These are phyloP conservation scores for Knufia petricola DNA, from an alignment of 2,329 filamentous ascomycete genomes.

Conservation along the genomic window DNA sequence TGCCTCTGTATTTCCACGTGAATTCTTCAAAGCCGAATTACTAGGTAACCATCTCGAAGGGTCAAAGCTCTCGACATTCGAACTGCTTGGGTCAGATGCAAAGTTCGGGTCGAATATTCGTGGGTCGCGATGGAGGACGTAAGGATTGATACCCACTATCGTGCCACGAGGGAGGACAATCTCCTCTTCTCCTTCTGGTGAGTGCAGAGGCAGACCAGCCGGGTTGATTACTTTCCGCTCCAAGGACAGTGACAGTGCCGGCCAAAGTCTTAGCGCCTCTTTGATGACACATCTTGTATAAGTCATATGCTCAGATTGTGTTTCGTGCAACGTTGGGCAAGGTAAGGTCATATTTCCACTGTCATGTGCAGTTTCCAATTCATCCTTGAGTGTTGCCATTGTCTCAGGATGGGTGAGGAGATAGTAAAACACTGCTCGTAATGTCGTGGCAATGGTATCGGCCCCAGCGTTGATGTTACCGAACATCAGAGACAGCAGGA, in stretches of 20 bases:
- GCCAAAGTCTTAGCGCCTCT: slow-evolving; percentile 31
- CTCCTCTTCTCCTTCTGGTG: slow-evolving; percentile 16
- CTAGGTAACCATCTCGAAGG: slow-evolving; percentile 26
- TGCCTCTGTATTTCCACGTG: slow-evolving; percentile 10
- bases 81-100: background rate
- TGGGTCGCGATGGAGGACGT: slow-evolving; percentile 25
- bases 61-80: slow-evolving; percentile 21
- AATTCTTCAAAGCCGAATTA: background rate
- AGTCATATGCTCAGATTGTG: slow-evolving; percentile 25
- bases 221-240: slow-evolving; percentile 27
- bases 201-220: slow-evolving; percentile 25
- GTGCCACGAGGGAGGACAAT: slow-evolving; percentile 23
- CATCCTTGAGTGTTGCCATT: slow-evolving; percentile 22
- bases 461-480: slow-evolving; percentile 49
- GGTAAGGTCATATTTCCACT: slow-evolving; percentile 23
- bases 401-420: slow-evolving; percentile 52
- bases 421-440: slow-evolving; percentile 65
- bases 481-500: slow-evolving; percentile 19
- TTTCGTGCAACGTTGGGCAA: slow-evolving; percentile 24
- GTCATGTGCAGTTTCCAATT: slow-evolving; percentile 22
- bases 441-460: slow-evolving; percentile 68
- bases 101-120: slow-evolving; percentile 17
- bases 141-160: slow-evolving; percentile 28
- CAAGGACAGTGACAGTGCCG: slow-evolving; percentile 28
- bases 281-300: slow-evolving; percentile 30